Percentiles rank a stretch among this genome's conserved stretches.
Conservation (phyloP, 2,329 filamentous ascomycete species). For the Elsinoe ampelina region DNA sequence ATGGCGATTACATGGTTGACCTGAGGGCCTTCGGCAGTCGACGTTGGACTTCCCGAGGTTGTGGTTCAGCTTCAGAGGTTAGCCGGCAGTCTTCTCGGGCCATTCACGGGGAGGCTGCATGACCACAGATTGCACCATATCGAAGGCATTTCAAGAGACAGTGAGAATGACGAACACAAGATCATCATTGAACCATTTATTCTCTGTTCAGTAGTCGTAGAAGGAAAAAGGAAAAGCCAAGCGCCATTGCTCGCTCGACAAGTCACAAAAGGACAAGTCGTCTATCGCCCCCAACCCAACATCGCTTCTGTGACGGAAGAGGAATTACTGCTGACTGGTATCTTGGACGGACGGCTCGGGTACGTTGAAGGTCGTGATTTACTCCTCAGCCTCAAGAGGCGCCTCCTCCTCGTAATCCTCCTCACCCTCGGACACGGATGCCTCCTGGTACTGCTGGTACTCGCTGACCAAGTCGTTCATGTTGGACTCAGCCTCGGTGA, state of each 20-base stretch:
- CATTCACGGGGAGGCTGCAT: neutral
- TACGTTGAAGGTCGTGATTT: constrained; percentile 25
- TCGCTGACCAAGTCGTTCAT: constrained; percentile 99
- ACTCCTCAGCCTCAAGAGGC: constrained; percentile 63
- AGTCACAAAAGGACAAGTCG: constrained; percentile 8
- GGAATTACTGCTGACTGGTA: constrained; percentile 14
- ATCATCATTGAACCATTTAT: constrained; percentile 7
- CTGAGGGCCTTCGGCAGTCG: neutral
- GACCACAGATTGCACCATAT: neutral
- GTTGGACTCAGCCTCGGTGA: constrained; percentile 99
- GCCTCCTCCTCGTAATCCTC: constrained; percentile 89
- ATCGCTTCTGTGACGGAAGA: constrained; percentile 12
- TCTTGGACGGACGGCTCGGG: neutral
- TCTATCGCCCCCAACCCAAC: constrained; percentile 11
- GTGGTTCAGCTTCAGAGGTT: neutral
- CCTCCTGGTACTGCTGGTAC: constrained; percentile 99
- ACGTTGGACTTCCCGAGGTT: constrained; percentile 8
- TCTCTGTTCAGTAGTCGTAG: constrained; percentile 12
- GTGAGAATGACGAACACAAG: too few relatives aligned
- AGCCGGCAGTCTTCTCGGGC: neutral
- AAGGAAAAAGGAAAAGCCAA: constrained; percentile 13
- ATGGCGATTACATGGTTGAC: neutral
- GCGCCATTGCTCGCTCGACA: constrained; percentile 14
- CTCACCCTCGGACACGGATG: constrained; percentile 91
- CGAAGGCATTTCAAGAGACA: too few relatives aligned